Evolutionary conservation across 306 rosid species (phyloP), one percentile per base, ranked within the genome.

Genomic region (Castanea crenata): DNA sequence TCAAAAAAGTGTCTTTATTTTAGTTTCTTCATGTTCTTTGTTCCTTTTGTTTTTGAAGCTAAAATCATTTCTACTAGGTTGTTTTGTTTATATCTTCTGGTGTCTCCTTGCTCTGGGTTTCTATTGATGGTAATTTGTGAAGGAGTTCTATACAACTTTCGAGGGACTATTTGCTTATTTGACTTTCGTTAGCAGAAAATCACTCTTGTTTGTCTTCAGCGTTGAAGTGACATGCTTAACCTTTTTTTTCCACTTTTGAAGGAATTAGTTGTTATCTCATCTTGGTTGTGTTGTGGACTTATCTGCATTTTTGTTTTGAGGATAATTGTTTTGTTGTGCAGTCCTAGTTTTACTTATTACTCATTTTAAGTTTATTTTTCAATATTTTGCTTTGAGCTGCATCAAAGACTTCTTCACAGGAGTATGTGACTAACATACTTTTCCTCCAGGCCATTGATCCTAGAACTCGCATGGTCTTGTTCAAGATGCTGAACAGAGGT

Each of bases 401-500:
- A 51, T 23, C 55, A 32, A 59, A 63, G 4, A 59, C 56, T 69
- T 25, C 0, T 52, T 76, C 15, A 27, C 16, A 8, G 11, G 34
- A 41, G 8, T 14, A 5, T 72, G 74, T 73, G 78, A 78, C 61
- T 83, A 80, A 82, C 44, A 25, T 56, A 76, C 27, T 54, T 77
- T 73, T 80, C 25, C 56, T 52, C 69, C 86, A 94, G 97, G 99
- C 97, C 74, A 92, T 94, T 56, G 97, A 94, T 89, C 99, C 97
- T 7, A 92, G 97, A 84, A 94, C 97, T 20, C 95, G 99, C 80
- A 87, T 90, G 97, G 91, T 89, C 77, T 80, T 94, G 58, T 94
- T 90, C 77, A 92, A 94, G 87, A 94, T 94, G 97, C 84, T 94
- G 69, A 94, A 94, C 68, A 85, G 97, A 44, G 97, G 99, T 23